Base-by-base conservation (phyloP, 2,329 filamentous ascomycete species). In the Xylariaceae sp. region DNA sequence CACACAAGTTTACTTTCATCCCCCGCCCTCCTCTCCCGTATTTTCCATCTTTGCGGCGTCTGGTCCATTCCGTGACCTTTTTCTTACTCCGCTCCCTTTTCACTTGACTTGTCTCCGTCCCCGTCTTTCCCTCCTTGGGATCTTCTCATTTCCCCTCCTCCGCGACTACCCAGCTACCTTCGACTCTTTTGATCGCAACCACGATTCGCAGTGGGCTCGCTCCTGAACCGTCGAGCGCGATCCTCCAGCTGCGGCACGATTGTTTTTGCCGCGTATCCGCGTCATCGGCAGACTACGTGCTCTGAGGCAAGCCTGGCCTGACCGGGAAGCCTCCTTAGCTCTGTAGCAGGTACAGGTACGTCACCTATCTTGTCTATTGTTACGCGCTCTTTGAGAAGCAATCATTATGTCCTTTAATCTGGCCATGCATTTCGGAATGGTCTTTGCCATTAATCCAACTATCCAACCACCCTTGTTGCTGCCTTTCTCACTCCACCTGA, bases 321-420 rank as follows among this genome's bases (percentile, higher is more conserved):
- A 27, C 42, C 35, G 30, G 35, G 32, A n/a, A 32, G 34, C 43
- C 27, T 40, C 43, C 12, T 46, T 27, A 26, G 39, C 39, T 12
- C 44, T 32, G 35, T 19, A 39, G 43, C 47, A 39, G 29, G 50
- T 52, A 12, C 47, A 39, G 29, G 50, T 52, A 12, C 44, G 43
- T 40, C 35, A 40, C 43, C n/a, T 45, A 42, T 40, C 12, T 43
- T 11, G 34, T 51, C 41, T 41, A 30, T 19, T 27, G 35, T 4
- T 9, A 26, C 5, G 11, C 27, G 4, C 9, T 37, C 27, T 46
- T 49, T 51, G 40, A 45, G 44, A 50, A 40, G 6, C 32, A 35
- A n/a, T 34, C 12, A 11, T 19, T n/a, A 11, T 27, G 19, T 4
- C 12, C 19, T 29, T 50, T 34, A 31, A 29, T 26, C 29, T 37